Conservation (phyloP, 257 asterid genomes). For the Solanum gandarillasii region DNA sequence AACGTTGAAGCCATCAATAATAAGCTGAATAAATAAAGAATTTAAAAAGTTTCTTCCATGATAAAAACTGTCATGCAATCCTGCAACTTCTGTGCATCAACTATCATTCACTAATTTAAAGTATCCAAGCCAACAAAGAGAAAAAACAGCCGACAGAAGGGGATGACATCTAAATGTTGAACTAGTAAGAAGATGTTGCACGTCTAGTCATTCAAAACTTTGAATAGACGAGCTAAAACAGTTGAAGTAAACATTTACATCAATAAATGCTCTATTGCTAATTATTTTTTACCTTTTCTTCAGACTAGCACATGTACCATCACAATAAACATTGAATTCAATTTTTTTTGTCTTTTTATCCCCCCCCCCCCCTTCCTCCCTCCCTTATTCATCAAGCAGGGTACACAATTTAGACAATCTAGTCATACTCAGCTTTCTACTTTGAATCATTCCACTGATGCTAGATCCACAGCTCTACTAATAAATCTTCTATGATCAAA, state of each 20-base stretch:
- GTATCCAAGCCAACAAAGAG: not conserved
- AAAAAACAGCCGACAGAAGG: not conserved
- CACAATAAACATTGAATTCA: not conserved
- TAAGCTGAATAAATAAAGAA: not conserved
- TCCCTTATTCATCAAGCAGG: not conserved
- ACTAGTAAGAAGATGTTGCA: not conserved
- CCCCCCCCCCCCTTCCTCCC: not conserved
- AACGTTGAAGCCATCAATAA: not conserved
- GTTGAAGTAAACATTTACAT: not conserved
- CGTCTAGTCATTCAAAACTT: not conserved
- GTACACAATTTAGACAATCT: not conserved
- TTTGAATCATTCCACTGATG: not conserved
- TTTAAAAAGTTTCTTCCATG: not conserved
- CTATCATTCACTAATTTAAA: not conserved
- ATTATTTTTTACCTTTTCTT: not conserved
- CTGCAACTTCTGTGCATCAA: not conserved
- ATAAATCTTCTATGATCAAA: not conserved
- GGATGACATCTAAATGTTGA: not conserved
- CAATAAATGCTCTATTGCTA: not conserved
- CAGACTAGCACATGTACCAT: not conserved
- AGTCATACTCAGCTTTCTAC: not conserved
- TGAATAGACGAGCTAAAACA: not conserved
- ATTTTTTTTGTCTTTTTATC: not conserved
- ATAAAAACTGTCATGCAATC: not conserved
- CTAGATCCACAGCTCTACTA: not conserved